These are phyloP conservation scores for Skeletonema marinoi DNA, from an alignment of 108 stramenopile genomes.

Conservation along the genomic window DNA sequence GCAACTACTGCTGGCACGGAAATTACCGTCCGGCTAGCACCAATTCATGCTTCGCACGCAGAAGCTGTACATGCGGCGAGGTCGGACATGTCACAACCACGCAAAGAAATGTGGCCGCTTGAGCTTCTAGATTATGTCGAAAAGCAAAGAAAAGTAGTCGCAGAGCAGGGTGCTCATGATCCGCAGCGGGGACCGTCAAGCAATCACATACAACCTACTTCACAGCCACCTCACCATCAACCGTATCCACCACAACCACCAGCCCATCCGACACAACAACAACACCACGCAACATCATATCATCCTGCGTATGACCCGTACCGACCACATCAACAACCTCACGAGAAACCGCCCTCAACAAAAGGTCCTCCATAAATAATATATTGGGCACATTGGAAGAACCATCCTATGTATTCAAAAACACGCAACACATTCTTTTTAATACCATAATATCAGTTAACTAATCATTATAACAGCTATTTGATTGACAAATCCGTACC, in stretches of 20 bases:
- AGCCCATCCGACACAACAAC: background rate
- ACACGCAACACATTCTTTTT: background rate
- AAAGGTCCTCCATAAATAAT: background rate
- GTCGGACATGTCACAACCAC: slow-evolving; percentile 16
- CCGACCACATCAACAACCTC: background rate
- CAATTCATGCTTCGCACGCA: slow-evolving; percentile 72
- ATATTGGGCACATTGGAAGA: background rate
- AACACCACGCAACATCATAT: background rate
- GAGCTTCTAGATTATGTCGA: slow-evolving; percentile 71
- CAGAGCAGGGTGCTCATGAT: slow-evolving; percentile 9
- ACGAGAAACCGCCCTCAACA: background rate
- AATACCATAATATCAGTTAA: background rate
- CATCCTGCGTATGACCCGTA: background rate
- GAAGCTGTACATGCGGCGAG: slow-evolving; percentile 67
- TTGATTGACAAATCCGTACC: background rate
- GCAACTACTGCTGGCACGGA: slow-evolving; percentile 18
- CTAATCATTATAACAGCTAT: background rate
- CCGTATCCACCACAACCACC: background rate
- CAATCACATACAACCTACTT: slow-evolving; percentile 3
- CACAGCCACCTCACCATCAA: background rate
- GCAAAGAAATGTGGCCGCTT: slow-evolving; percentile 84
- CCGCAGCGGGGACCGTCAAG: slow-evolving; percentile 1
- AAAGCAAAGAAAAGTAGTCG: slow-evolving; percentile 37
- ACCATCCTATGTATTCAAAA: background rate
- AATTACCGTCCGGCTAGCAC: slow-evolving; percentile 44